Evolutionary conservation across 495 filamentous ascomycete species (phyloP).

Genomic region (Neurospora tetraspora): DNA sequence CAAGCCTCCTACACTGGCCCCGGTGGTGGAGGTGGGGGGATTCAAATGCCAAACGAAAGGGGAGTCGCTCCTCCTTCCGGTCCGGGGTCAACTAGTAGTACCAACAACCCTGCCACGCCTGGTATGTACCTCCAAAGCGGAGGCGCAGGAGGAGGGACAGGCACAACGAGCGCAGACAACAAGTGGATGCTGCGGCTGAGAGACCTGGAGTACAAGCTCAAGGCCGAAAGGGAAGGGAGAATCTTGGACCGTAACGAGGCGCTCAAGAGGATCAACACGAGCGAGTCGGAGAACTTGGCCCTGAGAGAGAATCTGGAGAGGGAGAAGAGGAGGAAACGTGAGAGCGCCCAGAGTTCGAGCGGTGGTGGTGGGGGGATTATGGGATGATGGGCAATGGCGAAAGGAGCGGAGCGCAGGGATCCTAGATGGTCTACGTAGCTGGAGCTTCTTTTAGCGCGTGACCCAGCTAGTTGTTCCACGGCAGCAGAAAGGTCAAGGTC

Average conservation of each 20-base stretch:
- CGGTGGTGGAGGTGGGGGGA: background rate
- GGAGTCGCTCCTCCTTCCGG: background rate
- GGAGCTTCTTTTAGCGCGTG: background rate
- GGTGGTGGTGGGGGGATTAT: background rate
- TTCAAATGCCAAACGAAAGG: background rate
- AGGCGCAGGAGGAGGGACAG: background rate
- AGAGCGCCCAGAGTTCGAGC: background rate
- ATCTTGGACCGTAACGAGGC: slow-evolving; percentile 75
- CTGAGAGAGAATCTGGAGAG: slow-evolving; percentile 60
- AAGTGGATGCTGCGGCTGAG: slow-evolving; percentile 74
- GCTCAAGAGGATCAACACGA: slow-evolving; percentile 74
- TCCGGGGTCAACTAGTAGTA: background rate
- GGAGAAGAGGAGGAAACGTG: slow-evolving; percentile 18
- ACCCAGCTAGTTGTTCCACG: background rate
- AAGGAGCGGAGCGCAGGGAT: background rate
- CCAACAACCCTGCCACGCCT: background rate
- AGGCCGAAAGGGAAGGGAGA: slow-evolving; percentile 81
- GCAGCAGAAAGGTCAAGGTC: background rate
- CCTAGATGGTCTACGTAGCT: background rate
- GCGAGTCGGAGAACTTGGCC: slow-evolving; percentile 64
- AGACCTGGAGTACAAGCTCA: slow-evolving; percentile 80
- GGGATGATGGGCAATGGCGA: background rate
- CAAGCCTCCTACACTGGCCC: background rate
- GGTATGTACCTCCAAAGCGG: background rate
- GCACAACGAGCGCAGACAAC: slow-evolving; percentile 37